A percentile compares a stretch with the other conserved stretches of the same genome.
phyloP scores from a whole-genome alignment of 306 rosid genomes.

The Arachis stenosperma region DNA sequence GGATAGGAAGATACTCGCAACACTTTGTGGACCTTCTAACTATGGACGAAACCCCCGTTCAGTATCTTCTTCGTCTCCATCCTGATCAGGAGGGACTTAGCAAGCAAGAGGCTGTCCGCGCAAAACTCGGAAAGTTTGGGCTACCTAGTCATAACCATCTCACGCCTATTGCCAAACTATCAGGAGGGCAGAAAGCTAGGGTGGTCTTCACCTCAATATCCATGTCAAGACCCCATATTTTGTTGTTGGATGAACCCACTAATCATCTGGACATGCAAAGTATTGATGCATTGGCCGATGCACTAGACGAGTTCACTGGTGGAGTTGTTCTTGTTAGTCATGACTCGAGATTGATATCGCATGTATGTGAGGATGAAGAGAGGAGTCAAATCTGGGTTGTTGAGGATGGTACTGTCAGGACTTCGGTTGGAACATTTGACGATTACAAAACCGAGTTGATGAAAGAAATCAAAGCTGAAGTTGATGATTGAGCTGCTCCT shows the following conservation, averaged over 20 bases:
- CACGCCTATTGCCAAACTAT: slow-evolving; percentile 70
- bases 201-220: slow-evolving; percentile 86
- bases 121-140: slow-evolving; percentile 71
- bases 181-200: slow-evolving; percentile 72
- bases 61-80: slow-evolving; percentile 72
- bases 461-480: slow-evolving; percentile 64
- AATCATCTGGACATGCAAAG: slow-evolving; percentile 89
- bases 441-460: slow-evolving; percentile 66
- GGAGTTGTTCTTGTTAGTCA: slow-evolving; percentile 84
- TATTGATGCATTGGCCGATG: slow-evolving; percentile 75
- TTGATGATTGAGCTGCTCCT: slow-evolving; percentile 52
- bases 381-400: slow-evolving; percentile 83
- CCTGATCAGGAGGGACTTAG: slow-evolving; percentile 77
- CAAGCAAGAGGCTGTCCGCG: slow-evolving; percentile 77
- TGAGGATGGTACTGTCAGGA: slow-evolving; percentile 62
- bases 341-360: slow-evolving; percentile 74
- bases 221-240: slow-evolving; percentile 83
- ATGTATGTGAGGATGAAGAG: slow-evolving; percentile 76
- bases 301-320: slow-evolving; percentile 69
- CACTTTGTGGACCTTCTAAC: slow-evolving; percentile 73
- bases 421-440: slow-evolving; percentile 54
- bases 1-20: slow-evolving; percentile 71
- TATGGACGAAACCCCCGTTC: slow-evolving; percentile 70
- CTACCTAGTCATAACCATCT: slow-evolving; percentile 79
- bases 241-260: slow-evolving; percentile 78